These are phyloP conservation scores for Pugionium dolabratum DNA, from an alignment of 345 rosid genomes.

Conservation along the genomic window DNA sequence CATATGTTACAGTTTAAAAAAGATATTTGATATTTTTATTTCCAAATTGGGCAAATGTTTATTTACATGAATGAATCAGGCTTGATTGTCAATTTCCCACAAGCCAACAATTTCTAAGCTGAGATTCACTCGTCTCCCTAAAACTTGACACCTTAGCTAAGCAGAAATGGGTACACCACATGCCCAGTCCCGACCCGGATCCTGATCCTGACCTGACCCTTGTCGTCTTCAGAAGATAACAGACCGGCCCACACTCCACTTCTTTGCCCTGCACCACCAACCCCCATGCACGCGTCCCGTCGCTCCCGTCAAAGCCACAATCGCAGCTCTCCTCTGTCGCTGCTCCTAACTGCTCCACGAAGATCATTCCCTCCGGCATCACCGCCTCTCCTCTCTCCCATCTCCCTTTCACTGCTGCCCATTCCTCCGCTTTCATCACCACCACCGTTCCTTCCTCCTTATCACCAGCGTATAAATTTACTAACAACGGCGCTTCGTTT, in stretches of 20 bases:
- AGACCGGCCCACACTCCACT: conserved; percentile 50
- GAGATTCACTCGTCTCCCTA: conserved; percentile 52
- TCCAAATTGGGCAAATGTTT: too few relatives aligned
- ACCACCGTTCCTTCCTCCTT: conserved; percentile 32
- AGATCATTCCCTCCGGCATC: conserved; percentile 42
- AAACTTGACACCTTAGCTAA: conserved; percentile 64
- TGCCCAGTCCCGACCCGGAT: conserved; percentile 50
- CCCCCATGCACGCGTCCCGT: conserved; percentile 65
- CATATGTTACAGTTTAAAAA: too few relatives aligned
- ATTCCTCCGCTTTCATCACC: conserved; percentile 43
- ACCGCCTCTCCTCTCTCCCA: conserved; percentile 45
- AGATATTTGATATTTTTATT: too few relatives aligned
- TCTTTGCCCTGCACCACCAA: conserved; percentile 77
- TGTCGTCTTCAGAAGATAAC: conserved; percentile 71
- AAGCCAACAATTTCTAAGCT: conserved; percentile 70
- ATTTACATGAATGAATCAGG: conserved; percentile 1
- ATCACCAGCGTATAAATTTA: conserved; percentile 25
- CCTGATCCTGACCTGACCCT: conserved; percentile 44
- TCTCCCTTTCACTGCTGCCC: conserved; percentile 33
- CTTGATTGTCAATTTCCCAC: conserved; percentile 24
- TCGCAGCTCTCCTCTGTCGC: conserved; percentile 42
- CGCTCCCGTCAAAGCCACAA: conserved; percentile 55
- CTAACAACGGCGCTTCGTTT: conserved; percentile 37
- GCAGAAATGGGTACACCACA: conserved; percentile 66
- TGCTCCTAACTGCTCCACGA: conserved; percentile 34